A percentile compares a stretch with the other conserved stretches of the same genome.
Conservation (phyloP, 106 monocot genomes). For the Hemerocallis citrina region DNA sequence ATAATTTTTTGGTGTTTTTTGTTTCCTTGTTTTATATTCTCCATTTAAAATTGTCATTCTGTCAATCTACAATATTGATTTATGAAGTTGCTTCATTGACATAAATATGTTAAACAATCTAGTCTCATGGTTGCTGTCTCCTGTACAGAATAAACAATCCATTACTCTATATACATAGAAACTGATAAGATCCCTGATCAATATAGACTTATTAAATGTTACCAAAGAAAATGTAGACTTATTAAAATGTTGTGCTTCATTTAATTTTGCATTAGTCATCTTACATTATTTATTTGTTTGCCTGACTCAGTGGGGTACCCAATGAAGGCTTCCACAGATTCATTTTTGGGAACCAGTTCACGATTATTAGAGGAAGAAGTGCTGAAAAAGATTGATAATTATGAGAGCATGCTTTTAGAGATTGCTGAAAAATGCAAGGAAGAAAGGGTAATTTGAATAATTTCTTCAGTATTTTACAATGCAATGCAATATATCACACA, state of each 20-base stretch:
- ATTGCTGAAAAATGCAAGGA: conserved; percentile 16
- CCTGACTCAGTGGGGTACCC: conserved; percentile 29
- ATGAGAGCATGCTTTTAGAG: conserved; percentile 18
- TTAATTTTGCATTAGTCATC: background rate
- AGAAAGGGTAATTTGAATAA: conserved; percentile 17
- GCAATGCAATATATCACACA: background rate
- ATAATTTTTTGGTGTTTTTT: too few relatives aligned
- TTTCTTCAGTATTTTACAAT: background rate
- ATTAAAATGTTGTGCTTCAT: background rate
- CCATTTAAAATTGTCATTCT: too few relatives aligned
- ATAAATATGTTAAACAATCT: too few relatives aligned
- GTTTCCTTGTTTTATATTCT: too few relatives aligned
- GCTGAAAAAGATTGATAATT: conserved; percentile 14
- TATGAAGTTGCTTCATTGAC: too few relatives aligned
- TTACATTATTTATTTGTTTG: background rate
- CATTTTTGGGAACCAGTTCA: conserved; percentile 21
- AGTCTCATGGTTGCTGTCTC: too few relatives aligned
- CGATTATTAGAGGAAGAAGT: conserved; percentile 29
- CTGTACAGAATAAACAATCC: too few relatives aligned
- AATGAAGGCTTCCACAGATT: conserved; percentile 34
- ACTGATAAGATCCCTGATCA: too few relatives aligned
- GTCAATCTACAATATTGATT: too few relatives aligned
- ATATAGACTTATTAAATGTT: too few relatives aligned
- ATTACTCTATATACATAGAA: too few relatives aligned
- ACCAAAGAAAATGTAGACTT: too few relatives aligned